Evolutionary conservation across 2,329 filamentous ascomycete genomes (phyloP).

Genomic region (Xylariaceae sp.): DNA sequence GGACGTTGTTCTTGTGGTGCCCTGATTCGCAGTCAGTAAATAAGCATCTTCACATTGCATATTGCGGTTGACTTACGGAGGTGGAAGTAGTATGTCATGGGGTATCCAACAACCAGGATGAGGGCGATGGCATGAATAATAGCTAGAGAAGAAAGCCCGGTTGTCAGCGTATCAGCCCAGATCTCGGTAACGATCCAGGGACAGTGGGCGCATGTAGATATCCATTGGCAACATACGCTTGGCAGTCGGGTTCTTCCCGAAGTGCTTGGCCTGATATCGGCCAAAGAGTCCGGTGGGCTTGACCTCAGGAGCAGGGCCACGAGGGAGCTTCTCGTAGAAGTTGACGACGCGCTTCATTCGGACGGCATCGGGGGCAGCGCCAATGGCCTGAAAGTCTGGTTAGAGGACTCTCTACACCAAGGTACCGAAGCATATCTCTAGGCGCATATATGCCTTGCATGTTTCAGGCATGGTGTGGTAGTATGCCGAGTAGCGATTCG

Average conservation of each 20-base stretch:
- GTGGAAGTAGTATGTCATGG: conserved; percentile 99
- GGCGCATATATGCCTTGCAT: background rate
- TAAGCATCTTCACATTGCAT: background rate
- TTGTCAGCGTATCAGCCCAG: background rate
- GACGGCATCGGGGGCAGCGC: conserved; percentile 88
- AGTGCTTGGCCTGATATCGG: conserved; percentile 87
- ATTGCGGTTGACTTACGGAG: conserved; percentile 63
- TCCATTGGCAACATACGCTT: conserved; percentile 68
- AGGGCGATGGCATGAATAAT: conserved; percentile 79
- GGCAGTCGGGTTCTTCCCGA: conserved; percentile 85
- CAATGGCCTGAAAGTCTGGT: conserved; percentile 68
- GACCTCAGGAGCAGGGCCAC: conserved; percentile 77
- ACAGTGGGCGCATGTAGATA: background rate
- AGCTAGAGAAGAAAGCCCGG: conserved; percentile 49
- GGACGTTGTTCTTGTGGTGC: conserved; percentile 99
- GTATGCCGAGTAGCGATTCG: no score
- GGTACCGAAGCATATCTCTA: background rate
- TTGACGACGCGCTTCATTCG: conserved; percentile 97
- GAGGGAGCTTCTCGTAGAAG: conserved; percentile 98
- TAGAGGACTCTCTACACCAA: conserved; percentile 27
- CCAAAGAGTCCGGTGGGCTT: conserved; percentile 78
- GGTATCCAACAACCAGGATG: conserved; percentile 80
- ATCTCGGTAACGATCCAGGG: background rate
- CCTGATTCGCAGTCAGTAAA: conserved; percentile 47
- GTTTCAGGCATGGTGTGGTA: no score